Base-by-base conservation (phyloP, 1,284 basidiomycete species). In the Leccinum colubrinum region DNA sequence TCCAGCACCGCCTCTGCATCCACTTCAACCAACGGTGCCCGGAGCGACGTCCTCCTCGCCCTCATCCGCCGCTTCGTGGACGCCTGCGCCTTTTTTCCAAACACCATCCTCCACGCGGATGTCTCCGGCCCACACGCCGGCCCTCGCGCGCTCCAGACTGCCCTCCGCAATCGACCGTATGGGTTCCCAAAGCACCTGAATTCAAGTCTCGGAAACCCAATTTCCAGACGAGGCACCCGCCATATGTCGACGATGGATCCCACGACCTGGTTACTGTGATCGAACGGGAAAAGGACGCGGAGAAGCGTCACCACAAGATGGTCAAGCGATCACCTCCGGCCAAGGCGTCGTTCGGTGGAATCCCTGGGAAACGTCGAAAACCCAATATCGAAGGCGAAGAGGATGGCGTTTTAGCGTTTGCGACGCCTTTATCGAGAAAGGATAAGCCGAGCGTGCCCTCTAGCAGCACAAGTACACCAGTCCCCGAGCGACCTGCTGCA, bases 201-300 rank as follows among this genome's bases (percentile, higher is more conserved):
- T 67, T 74, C 22, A 88, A 85, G 68, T 67, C 71, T 35, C 79
- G 78, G 64, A 85, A 86, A 68, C 73, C 78, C 1, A 81, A 64
- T 76, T 77, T 53, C 72, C 73, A 62, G 84, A 86, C 58, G 79
- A 80, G 11, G 85, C 85, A 1, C 85, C 86, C 87, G 4, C 79
- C 84, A 4, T 86, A 85, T 68, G 82, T 88, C 52, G 89, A 91
- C 66, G 90, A 91, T 72, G 89, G 87, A 11, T 88, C 87, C 25
- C 84, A 88, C 64, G 90, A 93, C 69, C 79, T 93, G 70, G 89
- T 93, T 37, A 83, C 93, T 58, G 90, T 90, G 7, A 89, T 92
- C 53, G 90, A 93, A 73, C 80, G 83, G 61, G 86, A 87, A 74
- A 83, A 86, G 70, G 79, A 81, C 76, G 72, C 79, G 74, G 77